Base-by-base conservation (phyloP, 2,329 filamentous ascomycete genomes). In the Colletotrichum cuscutae region DNA sequence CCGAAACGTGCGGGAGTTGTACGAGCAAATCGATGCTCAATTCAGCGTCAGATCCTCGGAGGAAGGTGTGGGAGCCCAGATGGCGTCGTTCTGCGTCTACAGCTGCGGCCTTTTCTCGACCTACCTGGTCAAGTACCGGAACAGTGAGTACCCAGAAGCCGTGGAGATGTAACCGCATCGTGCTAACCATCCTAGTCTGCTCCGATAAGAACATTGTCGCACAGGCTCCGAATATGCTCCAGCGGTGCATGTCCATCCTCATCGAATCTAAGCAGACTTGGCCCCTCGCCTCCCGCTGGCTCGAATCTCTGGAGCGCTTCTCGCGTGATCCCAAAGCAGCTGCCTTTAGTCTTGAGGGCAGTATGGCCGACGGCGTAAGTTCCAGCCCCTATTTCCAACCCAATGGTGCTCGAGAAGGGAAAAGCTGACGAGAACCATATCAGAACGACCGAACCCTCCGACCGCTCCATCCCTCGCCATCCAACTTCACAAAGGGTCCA, bases 61-160 rank as follows among this genome's bases (percentile, higher is more conserved):
- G 37, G 86, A 88, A 73, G 85, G 85, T 46, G 83, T 88, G 19
- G 87, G 87, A 2, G 86, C 86, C 2, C 87, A 89, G 76, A 89
- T 89, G 82, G 84, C 87, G 80, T 80, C 86, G 1, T 89, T 89
- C 75, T 87, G 86, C 68, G 86, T 89, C 13, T 89, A 89, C 64
- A 87, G 83, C n/a, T 89, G 87, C 73, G 87, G 86, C 15, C 80
- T 89, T 28, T 83, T 89, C 67, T 84, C 87, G 7, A 84, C 84
- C 4, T 89, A 89, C 65, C 78, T 88, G 2, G 87, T 83, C 78
- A 88, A 86, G 76, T 88, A 88, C 69, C 86, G 87, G 8, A 80
- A 82, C 24, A 80, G 87, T 89, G 79, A 76, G 86, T 76, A 5
- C 11, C 4, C 19, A n/a, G 9, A 6, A 28, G 15, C 19, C 28